Evolutionary conservation across 1,284 basidiomycete genomes (phyloP).

Genomic region (Erythrobasidium hasegawianum): DNA sequence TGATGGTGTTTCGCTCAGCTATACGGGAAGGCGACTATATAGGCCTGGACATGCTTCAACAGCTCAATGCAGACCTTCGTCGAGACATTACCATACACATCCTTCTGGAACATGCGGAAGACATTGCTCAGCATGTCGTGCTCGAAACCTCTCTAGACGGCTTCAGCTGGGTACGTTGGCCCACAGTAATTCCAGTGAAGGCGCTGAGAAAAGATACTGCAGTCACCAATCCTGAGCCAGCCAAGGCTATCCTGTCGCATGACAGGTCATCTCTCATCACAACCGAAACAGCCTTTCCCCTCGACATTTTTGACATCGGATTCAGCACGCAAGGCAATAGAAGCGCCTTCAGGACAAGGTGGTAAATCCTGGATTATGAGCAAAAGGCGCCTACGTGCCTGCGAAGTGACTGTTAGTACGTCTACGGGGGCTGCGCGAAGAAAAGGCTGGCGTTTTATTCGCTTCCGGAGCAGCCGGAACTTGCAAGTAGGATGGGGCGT

Average conservation of each 20-base stretch:
- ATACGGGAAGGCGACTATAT: slow-evolving; percentile 42
- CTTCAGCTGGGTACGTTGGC: slow-evolving; percentile 38
- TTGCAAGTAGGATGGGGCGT: slow-evolving; percentile 39
- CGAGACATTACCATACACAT: slow-evolving; percentile 31
- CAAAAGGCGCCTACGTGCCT: slow-evolving; percentile 11
- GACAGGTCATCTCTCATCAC: slow-evolving; percentile 26
- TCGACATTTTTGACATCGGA: slow-evolving; percentile 32
- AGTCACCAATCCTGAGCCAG: not conserved
- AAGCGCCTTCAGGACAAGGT: not conserved
- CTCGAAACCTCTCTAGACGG: slow-evolving; percentile 41
- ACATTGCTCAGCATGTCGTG: slow-evolving; percentile 14
- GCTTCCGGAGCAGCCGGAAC: slow-evolving; percentile 14
- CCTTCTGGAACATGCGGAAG: slow-evolving; percentile 37
- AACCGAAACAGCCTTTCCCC: slow-evolving; percentile 37
- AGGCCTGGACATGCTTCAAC: slow-evolving; percentile 39
- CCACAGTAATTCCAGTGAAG: no score
- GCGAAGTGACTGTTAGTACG: slow-evolving; percentile 24
- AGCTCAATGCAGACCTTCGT: slow-evolving; percentile 29
- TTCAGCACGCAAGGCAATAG: not conserved
- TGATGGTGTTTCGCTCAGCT: no score
- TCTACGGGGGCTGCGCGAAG: not conserved
- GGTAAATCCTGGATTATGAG: slow-evolving; percentile 6
- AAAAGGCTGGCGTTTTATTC: slow-evolving; percentile 38
- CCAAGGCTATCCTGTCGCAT: slow-evolving; percentile 25
- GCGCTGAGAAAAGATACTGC: no score